Conservation (phyloP, 78 protist genomes). For the Dictyostelium capitatum region DNA sequence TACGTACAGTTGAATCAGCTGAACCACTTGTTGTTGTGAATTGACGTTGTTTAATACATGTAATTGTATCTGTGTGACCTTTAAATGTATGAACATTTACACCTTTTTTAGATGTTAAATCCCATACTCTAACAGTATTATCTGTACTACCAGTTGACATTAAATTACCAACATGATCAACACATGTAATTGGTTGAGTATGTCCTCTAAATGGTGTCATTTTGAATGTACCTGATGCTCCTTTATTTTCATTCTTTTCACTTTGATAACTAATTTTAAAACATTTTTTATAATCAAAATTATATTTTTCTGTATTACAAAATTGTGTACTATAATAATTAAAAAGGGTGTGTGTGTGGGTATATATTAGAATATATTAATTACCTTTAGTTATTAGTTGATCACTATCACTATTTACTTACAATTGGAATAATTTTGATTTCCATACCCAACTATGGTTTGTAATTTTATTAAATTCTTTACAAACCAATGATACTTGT, state of each 20-base stretch:
- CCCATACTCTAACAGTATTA: slow-evolving; percentile 55
- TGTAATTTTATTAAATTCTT: slow-evolving; percentile 15
- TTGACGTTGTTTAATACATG: slow-evolving; percentile 18
- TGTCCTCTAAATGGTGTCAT: slow-evolving; percentile 78
- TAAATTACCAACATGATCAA: slow-evolving; percentile 48
- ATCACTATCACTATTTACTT: background rate
- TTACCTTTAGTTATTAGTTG: too few species aligned
- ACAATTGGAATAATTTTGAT: slow-evolving; percentile 43
- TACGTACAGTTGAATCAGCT: slow-evolving; percentile 19
- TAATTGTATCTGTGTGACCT: slow-evolving; percentile 17
- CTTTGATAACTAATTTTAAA: background rate
- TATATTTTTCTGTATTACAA: slow-evolving; percentile 47
- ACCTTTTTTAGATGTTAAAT: slow-evolving; percentile 55
- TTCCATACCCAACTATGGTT: slow-evolving; percentile 62
- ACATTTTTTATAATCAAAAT: slow-evolving; percentile 50
- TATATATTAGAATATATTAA: background rate
- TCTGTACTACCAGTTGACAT: slow-evolving; percentile 58
- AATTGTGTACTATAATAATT: slow-evolving; percentile 26
- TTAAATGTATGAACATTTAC: background rate
- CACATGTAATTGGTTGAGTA: slow-evolving; percentile 23
- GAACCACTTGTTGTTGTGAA: slow-evolving; percentile 8
- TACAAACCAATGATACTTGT: slow-evolving; percentile 15
- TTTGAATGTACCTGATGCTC: slow-evolving; percentile 66
- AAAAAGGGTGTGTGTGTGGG: too few species aligned
- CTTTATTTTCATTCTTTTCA: slow-evolving; percentile 40